A percentile compares a stretch with the other conserved stretches of the same genome.
Conservation (phyloP, 2,329 filamentous ascomycete species). For the Xylaria sp. region DNA sequence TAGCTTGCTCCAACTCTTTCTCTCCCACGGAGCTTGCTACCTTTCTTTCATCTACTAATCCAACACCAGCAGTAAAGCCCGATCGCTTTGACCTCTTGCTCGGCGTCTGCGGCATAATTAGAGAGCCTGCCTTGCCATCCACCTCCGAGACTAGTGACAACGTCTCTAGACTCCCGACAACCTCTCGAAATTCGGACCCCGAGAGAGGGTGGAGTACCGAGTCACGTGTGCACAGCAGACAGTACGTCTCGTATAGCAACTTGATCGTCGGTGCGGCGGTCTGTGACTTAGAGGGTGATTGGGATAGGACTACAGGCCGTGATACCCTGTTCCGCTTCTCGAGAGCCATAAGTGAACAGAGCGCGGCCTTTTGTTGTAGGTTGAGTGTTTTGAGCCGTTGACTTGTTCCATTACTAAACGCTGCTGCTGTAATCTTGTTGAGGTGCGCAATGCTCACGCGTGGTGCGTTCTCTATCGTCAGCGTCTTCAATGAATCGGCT, state of each 20-base stretch:
- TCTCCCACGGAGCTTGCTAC: conserved; percentile 84
- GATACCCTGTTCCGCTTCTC: conserved; percentile 76
- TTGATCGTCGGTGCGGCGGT: conserved; percentile 82
- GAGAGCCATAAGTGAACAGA: conserved; percentile 89
- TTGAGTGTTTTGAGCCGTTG: conserved; percentile 90
- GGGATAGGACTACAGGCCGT: conserved; percentile 56
- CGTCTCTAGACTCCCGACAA: conserved; percentile 89
- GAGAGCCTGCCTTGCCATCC: conserved; percentile 76
- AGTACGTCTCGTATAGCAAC: conserved; percentile 85
- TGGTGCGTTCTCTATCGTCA: conserved; percentile 84
- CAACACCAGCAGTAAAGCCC: conserved; percentile 59
- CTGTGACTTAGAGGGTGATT: conserved; percentile 69
- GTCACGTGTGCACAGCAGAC: conserved; percentile 82
- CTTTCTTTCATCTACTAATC: conserved; percentile 75
- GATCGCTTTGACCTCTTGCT: conserved; percentile 73
- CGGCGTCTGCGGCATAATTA: conserved; percentile 73
- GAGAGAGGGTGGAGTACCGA: conserved; percentile 91
- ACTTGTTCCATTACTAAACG: conserved; percentile 88
- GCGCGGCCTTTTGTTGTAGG: conserved; percentile 93
- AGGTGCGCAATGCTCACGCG: conserved; percentile 90
- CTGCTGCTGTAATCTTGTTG: conserved; percentile 87
- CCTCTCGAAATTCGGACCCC: conserved; percentile 92
- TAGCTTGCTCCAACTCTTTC: conserved; percentile 78
- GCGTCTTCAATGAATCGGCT: conserved; percentile 64
- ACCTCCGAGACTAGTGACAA: conserved; percentile 79